A percentile compares a stretch with the other conserved stretches of the same genome.
Conservation (phyloP, 257 asterid genomes). For the Scutellaria baicalensis region DNA sequence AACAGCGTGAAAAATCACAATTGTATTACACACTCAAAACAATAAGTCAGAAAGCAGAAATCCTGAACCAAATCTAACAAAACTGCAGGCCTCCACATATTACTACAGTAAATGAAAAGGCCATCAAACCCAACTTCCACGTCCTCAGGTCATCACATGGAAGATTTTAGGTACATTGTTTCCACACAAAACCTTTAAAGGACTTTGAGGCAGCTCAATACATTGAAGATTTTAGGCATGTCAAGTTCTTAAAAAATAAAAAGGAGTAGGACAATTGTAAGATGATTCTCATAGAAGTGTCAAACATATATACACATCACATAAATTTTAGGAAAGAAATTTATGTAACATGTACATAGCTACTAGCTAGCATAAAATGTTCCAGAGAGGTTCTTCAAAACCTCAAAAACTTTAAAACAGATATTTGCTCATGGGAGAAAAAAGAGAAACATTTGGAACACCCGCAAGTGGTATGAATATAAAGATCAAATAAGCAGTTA, state of each 20-base stretch:
- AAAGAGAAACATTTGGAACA: background rate
- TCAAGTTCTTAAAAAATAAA: background rate
- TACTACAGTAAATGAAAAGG: background rate
- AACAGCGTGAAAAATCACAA: background rate
- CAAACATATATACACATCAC: background rate
- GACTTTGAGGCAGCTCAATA: background rate
- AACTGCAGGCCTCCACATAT: slow-evolving; percentile 1
- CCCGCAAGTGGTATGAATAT: background rate
- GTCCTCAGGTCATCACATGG: background rate
- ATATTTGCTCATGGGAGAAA: background rate
- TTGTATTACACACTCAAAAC: background rate
- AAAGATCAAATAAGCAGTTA: background rate
- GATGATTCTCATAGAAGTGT: background rate
- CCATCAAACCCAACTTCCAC: background rate
- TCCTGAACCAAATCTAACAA: background rate
- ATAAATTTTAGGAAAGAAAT: background rate
- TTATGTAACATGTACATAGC: background rate
- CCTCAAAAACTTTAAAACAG: background rate
- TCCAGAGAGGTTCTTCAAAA: background rate
- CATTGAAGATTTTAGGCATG: background rate
- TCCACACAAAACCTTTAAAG: background rate
- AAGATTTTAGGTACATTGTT: background rate
- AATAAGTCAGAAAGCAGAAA: background rate
- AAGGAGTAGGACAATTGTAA: background rate
- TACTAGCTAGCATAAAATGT: background rate